These are phyloP conservation scores for Aurifilum marmelostoma DNA, from an alignment of 2,329 filamentous ascomycete species.

Conservation along the genomic window DNA sequence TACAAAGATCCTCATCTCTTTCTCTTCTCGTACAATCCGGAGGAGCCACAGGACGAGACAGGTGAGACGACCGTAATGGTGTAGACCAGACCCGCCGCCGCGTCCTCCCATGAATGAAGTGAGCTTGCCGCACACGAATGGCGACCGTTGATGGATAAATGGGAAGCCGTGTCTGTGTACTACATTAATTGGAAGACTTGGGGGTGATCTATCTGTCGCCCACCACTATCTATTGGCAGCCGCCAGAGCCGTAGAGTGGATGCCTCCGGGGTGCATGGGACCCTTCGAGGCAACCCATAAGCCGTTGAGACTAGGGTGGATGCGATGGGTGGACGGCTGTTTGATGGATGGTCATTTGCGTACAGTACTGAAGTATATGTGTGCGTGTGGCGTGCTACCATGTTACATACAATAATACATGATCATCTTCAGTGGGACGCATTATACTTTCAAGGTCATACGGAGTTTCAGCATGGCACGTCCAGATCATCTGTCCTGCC, in stretches of 20 bases:
- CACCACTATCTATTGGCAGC: not conserved
- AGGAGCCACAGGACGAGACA: not conserved
- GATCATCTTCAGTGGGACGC: not conserved
- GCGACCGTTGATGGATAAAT: constrained; percentile 1
- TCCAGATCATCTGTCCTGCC: not conserved
- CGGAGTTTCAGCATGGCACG: constrained; percentile 5
- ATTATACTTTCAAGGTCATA: not conserved
- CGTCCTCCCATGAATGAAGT: not conserved
- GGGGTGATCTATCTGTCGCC: not conserved
- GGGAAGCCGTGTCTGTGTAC: not conserved
- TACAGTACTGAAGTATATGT: not conserved
- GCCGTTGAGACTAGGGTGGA: not conserved
- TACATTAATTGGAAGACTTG: not conserved
- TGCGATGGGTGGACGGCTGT: not conserved
- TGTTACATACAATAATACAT: not conserved
- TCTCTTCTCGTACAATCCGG: not conserved
- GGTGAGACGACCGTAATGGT: not conserved
- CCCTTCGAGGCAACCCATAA: not conserved
- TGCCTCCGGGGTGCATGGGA: not conserved
- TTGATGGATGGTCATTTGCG: no score
- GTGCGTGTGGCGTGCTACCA: not conserved
- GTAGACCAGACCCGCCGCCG: not conserved
- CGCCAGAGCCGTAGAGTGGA: not conserved
- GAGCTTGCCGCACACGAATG: not conserved
- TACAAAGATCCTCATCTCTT: not conserved